A percentile compares a stretch with the other conserved stretches of the same genome.
Conservation (phyloP, 352 stramenopile genomes). For the Elongisporangium prolatum region DNA sequence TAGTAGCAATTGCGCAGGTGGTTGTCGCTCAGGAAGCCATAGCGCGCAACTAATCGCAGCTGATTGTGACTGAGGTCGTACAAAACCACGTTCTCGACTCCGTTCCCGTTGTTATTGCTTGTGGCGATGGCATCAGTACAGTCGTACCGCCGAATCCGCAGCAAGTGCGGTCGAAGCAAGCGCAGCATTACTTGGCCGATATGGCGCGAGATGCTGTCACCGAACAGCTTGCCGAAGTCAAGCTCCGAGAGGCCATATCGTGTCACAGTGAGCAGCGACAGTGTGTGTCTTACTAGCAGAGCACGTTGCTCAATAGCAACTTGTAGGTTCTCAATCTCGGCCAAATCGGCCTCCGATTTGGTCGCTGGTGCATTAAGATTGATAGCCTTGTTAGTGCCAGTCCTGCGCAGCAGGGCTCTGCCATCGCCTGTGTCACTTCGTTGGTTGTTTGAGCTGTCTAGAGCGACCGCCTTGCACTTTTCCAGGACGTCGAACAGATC, state of each 20-base stretch:
- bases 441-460: neutral
- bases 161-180: conserved; percentile 58
- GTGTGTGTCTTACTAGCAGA: conserved; percentile 61
- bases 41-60: conserved; percentile 58
- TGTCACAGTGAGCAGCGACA: conserved; percentile 66
- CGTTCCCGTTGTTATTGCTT: conserved; percentile 12
- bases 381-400: neutral
- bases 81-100: conserved; percentile 31
- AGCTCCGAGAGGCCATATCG: conserved; percentile 64
- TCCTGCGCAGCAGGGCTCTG: conserved; percentile 5
- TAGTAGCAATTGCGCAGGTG: conserved; percentile 67
- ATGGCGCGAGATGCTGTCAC: conserved; percentile 31
- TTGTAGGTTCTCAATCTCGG: conserved; percentile 51
- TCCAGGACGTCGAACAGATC: conserved; percentile 40
- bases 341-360: conserved; percentile 9
- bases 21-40: conserved; percentile 66
- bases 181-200: conserved; percentile 38
- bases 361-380: neutral
- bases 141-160: conserved; percentile 61
- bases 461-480: conserved; percentile 13
- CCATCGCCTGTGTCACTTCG: neutral
- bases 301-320: conserved; percentile 59
- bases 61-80: conserved; percentile 81
- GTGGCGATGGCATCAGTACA: conserved; percentile 20
- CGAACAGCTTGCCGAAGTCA: conserved; percentile 59